These are phyloP conservation scores for Candida piceae DNA, from an alignment of 805 yeast species.

Conservation along the genomic window DNA sequence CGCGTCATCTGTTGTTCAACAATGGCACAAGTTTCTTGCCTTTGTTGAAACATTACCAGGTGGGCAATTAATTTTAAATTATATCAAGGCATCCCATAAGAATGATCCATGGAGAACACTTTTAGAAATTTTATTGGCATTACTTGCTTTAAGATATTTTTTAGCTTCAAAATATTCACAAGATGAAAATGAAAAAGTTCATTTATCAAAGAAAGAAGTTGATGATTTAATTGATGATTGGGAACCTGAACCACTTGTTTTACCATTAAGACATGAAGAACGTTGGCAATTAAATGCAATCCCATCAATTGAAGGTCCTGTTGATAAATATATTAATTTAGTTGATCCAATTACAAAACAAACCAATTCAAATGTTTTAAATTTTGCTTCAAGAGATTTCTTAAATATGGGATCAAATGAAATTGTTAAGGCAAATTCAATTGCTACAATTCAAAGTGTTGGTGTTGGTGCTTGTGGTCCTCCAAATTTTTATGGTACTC, in stretches of 20 bases:
- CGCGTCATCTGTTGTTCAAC: constrained; percentile 22
- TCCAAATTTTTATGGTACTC: constrained; percentile 94
- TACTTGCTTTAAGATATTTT: constrained; percentile 83
- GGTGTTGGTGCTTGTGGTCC: constrained; percentile 99
- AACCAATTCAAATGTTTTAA: constrained; percentile 39
- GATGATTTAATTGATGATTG: constrained; percentile 85
- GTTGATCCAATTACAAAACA: constrained; percentile 25
- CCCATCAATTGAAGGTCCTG: constrained; percentile 59
- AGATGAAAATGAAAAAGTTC: constrained; percentile 65
- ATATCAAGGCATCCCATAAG: constrained; percentile 81
- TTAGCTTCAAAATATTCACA: constrained; percentile 71
- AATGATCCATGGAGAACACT: constrained; percentile 90
- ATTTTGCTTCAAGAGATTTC: constrained; percentile 70
- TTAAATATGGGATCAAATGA: constrained; percentile 52
- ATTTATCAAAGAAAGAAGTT: constrained; percentile 56
- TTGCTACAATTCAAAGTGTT: constrained; percentile 51
- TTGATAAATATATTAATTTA: constrained; percentile 34
- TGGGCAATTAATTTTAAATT: constrained; percentile 55
- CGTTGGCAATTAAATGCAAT: constrained; percentile 57
- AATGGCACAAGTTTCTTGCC: constrained; percentile 21
- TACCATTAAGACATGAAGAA: constrained; percentile 45
- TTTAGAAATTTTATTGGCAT: constrained; percentile 67
- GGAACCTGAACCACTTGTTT: constrained; percentile 83
- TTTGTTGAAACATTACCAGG: constrained; percentile 41
- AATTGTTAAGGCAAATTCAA: constrained; percentile 47